A percentile compares a stretch with the other conserved stretches of the same genome.
Evolutionary conservation across 257 asterid species (phyloP).

Genomic region (Parsonsia alboflavescens): DNA sequence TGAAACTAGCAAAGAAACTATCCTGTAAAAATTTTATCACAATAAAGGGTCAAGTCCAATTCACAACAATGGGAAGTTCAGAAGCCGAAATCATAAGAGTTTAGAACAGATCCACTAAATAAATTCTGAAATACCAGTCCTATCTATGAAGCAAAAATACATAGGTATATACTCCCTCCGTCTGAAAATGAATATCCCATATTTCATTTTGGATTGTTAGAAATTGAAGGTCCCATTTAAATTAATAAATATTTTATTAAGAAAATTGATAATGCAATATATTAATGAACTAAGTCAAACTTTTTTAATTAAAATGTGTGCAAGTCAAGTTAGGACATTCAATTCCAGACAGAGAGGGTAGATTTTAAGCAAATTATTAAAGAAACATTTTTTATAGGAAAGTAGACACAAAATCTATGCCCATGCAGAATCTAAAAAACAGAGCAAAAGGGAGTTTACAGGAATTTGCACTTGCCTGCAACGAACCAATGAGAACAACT

Average conservation of each 20-base stretch:
- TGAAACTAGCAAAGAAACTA: constrained; percentile 70
- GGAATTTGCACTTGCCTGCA: constrained; percentile 43
- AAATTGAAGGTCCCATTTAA: too few relatives aligned
- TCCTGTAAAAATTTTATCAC: constrained; percentile 38
- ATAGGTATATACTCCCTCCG: too few relatives aligned
- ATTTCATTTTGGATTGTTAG: too few relatives aligned
- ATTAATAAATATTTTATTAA: too few relatives aligned
- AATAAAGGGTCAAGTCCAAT: neutral
- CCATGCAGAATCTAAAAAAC: neutral
- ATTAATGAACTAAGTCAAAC: too few relatives aligned
- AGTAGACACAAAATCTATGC: neutral
- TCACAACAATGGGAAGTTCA: neutral
- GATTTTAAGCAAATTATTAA: neutral
- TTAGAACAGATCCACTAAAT: too few relatives aligned
- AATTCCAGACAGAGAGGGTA: too few relatives aligned
- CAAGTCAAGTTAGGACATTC: too few relatives aligned
- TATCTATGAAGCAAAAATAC: neutral
- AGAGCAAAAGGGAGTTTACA: constrained; percentile 4
- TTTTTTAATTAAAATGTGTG: too few relatives aligned
- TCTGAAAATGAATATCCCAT: too few relatives aligned
- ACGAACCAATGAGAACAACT: constrained; percentile 39
- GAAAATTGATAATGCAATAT: too few relatives aligned
- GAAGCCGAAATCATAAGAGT: neutral
- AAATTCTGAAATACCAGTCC: neutral
- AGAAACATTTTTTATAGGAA: neutral